Evolutionary conservation across 768 basidiomycete genomes (phyloP).

Genomic region (Clitopilus passeckerianus): DNA sequence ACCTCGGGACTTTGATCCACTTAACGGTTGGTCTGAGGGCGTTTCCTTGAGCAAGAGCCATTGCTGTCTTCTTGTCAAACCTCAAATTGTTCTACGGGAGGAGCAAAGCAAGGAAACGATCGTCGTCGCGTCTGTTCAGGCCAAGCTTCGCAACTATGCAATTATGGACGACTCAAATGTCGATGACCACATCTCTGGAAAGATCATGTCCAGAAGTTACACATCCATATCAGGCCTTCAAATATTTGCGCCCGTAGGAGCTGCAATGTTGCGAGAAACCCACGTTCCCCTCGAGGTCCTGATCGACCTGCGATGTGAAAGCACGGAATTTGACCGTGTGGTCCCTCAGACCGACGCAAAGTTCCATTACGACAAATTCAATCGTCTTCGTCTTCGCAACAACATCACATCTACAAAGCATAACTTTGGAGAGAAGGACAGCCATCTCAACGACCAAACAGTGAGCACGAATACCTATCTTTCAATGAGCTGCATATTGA

Average conservation of each 20-base stretch:
- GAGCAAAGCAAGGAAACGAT: slow-evolving; percentile 49
- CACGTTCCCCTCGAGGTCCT: slow-evolving; percentile 87
- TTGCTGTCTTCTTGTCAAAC: slow-evolving; percentile 84
- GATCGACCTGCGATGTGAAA: slow-evolving; percentile 81
- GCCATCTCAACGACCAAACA: slow-evolving; percentile 62
- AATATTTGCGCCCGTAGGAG: slow-evolving; percentile 69
- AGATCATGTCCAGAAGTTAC: slow-evolving; percentile 86
- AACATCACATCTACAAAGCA: slow-evolving; percentile 50
- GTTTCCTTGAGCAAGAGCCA: slow-evolving; percentile 67
- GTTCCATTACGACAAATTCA: slow-evolving; percentile 92
- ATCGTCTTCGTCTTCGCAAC: slow-evolving; percentile 79
- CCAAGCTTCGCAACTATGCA: slow-evolving; percentile 70
- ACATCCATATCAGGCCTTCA: slow-evolving; percentile 78
- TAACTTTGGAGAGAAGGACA: slow-evolving; percentile 30
- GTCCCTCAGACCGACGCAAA: slow-evolving; percentile 85
- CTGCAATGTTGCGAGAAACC: slow-evolving; percentile 36
- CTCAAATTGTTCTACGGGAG: slow-evolving; percentile 79
- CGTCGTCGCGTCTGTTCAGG: slow-evolving; percentile 76
- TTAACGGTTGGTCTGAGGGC: slow-evolving; percentile 70
- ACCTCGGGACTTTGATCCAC: slow-evolving; percentile 40
- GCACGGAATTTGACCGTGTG: slow-evolving; percentile 78
- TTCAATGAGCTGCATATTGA: background rate
- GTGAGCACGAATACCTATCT: slow-evolving; percentile 27
- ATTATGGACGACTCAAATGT: slow-evolving; percentile 77
- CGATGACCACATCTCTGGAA: slow-evolving; percentile 81